Evolutionary conservation across 2,329 filamentous ascomycete genomes (phyloP), one percentile per base, ranked within the genome.

Genomic region (Fusarium guadeloupense): DNA sequence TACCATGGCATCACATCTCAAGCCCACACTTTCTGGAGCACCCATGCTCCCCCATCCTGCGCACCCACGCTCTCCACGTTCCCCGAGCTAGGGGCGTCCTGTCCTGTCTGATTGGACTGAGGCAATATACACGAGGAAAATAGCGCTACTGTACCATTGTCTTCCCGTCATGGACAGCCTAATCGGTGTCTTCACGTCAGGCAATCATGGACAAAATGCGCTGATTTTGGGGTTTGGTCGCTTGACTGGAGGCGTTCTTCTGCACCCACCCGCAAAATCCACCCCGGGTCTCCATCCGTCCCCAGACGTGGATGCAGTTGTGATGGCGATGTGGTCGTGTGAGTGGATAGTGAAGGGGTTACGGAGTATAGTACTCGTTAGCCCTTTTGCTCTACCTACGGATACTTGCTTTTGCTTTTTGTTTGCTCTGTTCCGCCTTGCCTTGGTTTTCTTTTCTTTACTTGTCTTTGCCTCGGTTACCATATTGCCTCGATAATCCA

Each of bases 231-330:
- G 39, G 46, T 40, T 26, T 46, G 26, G 25, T 51, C 52, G 34
- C 57, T 46, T 48, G 44, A 54, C 35, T 46, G 28, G 34, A 33
- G 41, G 26, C 46, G n/a, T 23, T 47, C 26, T 30, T 35, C n/a
- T 34, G 21, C 46, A 28, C 25, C 38, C 33, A 35, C 39, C 60
- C 41, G 48, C 55, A 67, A n/a, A n/a, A 54, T 49, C 66, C 62
- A 69, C 66, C 64, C 59, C 40, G 47, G 67, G 58, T 62, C 56
- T 59, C 64, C 62, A 67, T 69, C 66, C 67, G 42, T 33, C 62
- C 62, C 62, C 62, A 64, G 62, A 65, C 62, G 56, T 65, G 56
- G 63, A 63, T 68, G 52, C 56, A 59, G 61, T 58, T 54, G 51
- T 39, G 61, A 64, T 64, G 41, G 37, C 21, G 47, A 56, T 41